These are phyloP conservation scores for Nemania bipapillata DNA, from an alignment of 2,329 filamentous ascomycete species.

Conservation along the genomic window DNA sequence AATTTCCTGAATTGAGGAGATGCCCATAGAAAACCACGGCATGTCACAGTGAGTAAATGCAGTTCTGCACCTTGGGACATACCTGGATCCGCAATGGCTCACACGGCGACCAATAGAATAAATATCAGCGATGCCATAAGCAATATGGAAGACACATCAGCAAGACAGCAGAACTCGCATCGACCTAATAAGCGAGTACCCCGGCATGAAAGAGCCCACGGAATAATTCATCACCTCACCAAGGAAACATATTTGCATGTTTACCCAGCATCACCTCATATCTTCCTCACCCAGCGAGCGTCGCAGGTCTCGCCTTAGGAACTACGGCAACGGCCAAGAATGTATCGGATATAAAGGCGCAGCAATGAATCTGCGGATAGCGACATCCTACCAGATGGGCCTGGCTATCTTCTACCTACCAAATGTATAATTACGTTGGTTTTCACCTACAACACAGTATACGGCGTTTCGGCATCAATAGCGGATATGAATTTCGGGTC, in stretches of 20 bases:
- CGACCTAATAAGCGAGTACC: no score
- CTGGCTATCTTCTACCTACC: neutral
- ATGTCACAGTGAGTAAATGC: neutral
- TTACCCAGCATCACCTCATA: no score
- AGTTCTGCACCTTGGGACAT: neutral
- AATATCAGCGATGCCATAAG: no score
- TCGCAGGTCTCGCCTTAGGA: neutral
- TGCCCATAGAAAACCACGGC: neutral
- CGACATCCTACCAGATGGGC: neutral
- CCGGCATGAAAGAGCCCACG: no score
- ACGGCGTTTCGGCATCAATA: no score
- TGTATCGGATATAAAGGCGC: neutral
- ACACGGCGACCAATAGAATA: neutral
- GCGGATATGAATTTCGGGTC: no score
- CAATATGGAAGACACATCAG: no score
- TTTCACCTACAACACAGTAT: neutral
- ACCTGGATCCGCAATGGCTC: neutral
- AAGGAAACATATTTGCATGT: no score
- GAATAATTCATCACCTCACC: no score
- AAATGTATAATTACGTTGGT: neutral
- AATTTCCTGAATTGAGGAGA: slow-evolving; percentile 41
- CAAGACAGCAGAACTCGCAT: no score
- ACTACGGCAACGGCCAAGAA: neutral
- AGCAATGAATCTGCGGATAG: neutral
- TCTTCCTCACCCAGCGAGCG: slow-evolving; percentile 27